Percentiles rank a stretch among this genome's conserved stretches.
These are phyloP conservation scores for Lecanicillium sp. DNA, from an alignment of 2,329 filamentous ascomycete genomes.

Conservation along the genomic window DNA sequence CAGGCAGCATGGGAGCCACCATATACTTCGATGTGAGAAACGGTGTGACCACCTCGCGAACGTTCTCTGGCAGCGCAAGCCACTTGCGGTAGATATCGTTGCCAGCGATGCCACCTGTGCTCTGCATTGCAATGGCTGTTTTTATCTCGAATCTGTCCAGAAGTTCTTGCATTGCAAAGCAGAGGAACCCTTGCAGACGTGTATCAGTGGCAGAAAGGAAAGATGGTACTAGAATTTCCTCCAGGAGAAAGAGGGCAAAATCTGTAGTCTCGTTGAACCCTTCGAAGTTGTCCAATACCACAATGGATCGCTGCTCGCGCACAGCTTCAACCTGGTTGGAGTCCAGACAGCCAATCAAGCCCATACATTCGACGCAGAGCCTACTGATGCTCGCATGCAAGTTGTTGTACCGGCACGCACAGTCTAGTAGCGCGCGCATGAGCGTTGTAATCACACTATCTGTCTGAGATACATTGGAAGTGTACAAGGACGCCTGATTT, in stretches of 20 bases:
- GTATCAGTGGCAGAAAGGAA: constrained; percentile 89
- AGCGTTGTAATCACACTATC: constrained; percentile 66
- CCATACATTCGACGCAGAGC: constrained; percentile 75
- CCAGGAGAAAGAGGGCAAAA: constrained; percentile 79
- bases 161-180: constrained; percentile 90
- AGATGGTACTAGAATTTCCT: constrained; percentile 82
- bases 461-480: constrained; percentile 74
- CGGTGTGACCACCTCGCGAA: constrained; percentile 77
- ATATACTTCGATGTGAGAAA: constrained; percentile 81
- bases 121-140: constrained; percentile 41
- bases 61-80: constrained; percentile 67
- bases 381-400: constrained; percentile 60
- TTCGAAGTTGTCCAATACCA: constrained; percentile 83
- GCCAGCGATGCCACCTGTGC: constrained; percentile 38
- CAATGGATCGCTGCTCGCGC: constrained; percentile 72
- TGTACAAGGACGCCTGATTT: constrained; percentile 74
- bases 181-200: constrained; percentile 81
- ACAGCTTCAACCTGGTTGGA: constrained; percentile 80
- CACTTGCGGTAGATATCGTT: constrained; percentile 66
- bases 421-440: constrained; percentile 76
- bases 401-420: constrained; percentile 71
- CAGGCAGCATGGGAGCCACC: constrained; percentile 55
- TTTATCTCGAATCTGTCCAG: constrained; percentile 71
- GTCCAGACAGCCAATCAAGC: constrained; percentile 85
- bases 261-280: constrained; percentile 71